Evolutionary conservation across 2,329 filamentous ascomycete genomes (phyloP).

Genomic region (Sclerotinia nivalis): DNA sequence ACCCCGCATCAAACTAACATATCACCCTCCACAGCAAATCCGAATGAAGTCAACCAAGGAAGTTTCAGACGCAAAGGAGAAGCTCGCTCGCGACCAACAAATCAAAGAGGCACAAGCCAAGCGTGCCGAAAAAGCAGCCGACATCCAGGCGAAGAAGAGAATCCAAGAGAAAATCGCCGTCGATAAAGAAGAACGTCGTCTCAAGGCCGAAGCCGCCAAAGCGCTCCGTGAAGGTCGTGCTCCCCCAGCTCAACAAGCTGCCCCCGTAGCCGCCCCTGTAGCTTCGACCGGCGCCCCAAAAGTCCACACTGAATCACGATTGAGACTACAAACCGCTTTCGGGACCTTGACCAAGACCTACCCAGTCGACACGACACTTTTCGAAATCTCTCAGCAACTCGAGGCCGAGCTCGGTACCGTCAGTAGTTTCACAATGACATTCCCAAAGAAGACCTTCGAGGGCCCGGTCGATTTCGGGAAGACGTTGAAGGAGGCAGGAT

Average conservation of each 20-base stretch:
- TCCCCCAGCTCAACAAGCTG: slow-evolving; percentile 43
- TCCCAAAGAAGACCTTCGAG: slow-evolving; percentile 79
- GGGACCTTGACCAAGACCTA: slow-evolving; percentile 86
- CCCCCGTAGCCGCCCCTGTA: slow-evolving; percentile 43
- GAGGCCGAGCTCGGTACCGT: slow-evolving; percentile 71
- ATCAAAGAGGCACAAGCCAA: slow-evolving; percentile 89
- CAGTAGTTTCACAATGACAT: slow-evolving; percentile 79
- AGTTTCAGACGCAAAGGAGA: slow-evolving; percentile 84
- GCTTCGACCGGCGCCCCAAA: slow-evolving; percentile 46
- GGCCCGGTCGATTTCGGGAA: slow-evolving; percentile 75
- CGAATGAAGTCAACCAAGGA: slow-evolving; percentile 89
- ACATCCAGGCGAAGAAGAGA: slow-evolving; percentile 80
- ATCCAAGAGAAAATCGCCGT: slow-evolving; percentile 94
- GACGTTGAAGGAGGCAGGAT: slow-evolving; percentile 87
- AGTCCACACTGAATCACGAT: slow-evolving; percentile 72
- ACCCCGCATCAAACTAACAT: background rate
- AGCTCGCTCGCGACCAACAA: slow-evolving; percentile 82
- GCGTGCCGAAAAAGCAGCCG: slow-evolving; percentile 82
- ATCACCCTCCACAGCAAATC: slow-evolving; percentile 53
- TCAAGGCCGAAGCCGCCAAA: slow-evolving; percentile 83
- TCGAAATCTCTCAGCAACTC: slow-evolving; percentile 82
- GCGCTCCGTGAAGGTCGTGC: slow-evolving; percentile 78
- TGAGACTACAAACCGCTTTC: slow-evolving; percentile 74
- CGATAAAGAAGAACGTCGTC: slow-evolving; percentile 84
- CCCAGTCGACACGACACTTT: slow-evolving; percentile 85